Conservation (phyloP, 805 yeast genomes). For the Metschnikowia picachoensis region DNA sequence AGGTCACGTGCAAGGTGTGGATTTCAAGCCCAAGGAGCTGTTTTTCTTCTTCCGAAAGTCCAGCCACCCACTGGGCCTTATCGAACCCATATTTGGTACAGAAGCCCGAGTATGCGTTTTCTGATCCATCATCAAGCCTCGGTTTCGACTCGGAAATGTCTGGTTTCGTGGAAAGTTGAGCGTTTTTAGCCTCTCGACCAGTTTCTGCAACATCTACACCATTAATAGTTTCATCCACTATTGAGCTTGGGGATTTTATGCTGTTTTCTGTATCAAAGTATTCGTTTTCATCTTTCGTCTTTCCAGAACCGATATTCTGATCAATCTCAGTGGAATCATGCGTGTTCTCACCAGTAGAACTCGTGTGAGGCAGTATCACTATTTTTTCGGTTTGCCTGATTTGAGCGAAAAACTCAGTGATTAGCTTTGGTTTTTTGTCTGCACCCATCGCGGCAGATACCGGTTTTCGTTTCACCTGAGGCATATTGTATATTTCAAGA, state of each 20-base stretch:
- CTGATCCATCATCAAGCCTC: neutral
- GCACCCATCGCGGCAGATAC: neutral
- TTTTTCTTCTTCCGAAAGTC: slow-evolving; percentile 45
- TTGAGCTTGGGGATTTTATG: neutral
- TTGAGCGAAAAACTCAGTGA: slow-evolving; percentile 17
- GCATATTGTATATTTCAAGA: neutral
- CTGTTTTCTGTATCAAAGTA: neutral
- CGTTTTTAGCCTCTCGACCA: neutral
- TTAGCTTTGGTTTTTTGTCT: slow-evolving; percentile 11
- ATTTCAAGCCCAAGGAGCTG: slow-evolving; percentile 64
- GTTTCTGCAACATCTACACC: too few relatives aligned
- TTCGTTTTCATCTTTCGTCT: neutral
- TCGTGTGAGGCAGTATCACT: neutral
- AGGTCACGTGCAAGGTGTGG: slow-evolving; percentile 62
- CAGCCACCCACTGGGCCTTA: slow-evolving; percentile 48
- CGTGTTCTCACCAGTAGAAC: neutral
- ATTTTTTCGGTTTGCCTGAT: neutral
- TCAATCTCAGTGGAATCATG: neutral
- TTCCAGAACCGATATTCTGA: neutral
- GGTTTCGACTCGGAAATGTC: neutral
- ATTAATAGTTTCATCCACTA: neutral
- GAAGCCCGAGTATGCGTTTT: neutral
- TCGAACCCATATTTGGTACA: slow-evolving; percentile 33
- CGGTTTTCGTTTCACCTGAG: slow-evolving; percentile 5
- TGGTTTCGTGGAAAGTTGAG: neutral